phyloP scores from a whole-genome alignment of 176 grass and related monocot species.

The Carex cristatella region DNA sequence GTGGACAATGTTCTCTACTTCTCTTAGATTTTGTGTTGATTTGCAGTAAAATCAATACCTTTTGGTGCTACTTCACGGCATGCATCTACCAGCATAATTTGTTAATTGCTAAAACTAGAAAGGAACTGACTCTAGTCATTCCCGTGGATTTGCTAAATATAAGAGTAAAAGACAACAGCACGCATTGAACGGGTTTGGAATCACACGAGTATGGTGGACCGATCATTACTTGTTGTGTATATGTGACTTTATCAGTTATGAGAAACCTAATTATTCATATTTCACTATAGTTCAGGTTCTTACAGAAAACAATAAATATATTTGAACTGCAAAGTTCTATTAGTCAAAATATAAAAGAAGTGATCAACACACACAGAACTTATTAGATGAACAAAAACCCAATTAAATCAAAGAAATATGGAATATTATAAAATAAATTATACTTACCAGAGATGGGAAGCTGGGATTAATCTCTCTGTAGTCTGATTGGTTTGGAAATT shows the following conservation, averaged over 20 bases:
- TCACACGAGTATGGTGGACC: neutral
- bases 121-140: neutral
- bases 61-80: neutral
- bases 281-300: neutral
- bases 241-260: neutral
- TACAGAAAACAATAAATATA: neutral
- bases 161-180: neutral
- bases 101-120: neutral
- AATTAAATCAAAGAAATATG: neutral
- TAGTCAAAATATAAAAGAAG: neutral
- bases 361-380: neutral
- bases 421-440: neutral
- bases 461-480: neutral
- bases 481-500: neutral
- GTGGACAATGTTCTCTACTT: neutral
- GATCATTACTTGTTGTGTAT: neutral
- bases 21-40: neutral
- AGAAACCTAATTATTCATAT: neutral
- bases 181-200: neutral
- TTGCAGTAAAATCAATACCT: neutral
- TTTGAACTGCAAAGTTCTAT: neutral
- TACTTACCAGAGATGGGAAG: neutral
- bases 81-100: neutral
- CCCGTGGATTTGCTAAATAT: neutral
- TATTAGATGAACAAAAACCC: neutral